Conservation (phyloP, 2,329 filamentous ascomycete genomes). For the Microcyclosporella mali region DNA sequence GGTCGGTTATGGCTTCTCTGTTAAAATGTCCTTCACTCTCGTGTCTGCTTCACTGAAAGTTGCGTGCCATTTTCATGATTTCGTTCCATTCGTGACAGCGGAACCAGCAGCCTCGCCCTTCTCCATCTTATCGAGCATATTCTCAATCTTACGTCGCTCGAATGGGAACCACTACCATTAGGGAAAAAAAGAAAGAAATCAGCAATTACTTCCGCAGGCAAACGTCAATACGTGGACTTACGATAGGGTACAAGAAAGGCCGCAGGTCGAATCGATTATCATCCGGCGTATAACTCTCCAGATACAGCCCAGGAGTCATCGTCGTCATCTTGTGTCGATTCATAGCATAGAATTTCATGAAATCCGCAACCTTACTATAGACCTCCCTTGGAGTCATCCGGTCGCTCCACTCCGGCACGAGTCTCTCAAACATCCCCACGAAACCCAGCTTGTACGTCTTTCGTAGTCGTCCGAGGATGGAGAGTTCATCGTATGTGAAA, state of each 20-base stretch:
- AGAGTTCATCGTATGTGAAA: conserved; percentile 51
- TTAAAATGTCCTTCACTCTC: too few species aligned
- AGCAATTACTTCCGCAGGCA: too few species aligned
- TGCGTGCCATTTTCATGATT: too few species aligned
- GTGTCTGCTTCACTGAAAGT: too few species aligned
- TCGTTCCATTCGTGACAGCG: too few species aligned
- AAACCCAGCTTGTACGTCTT: conserved; percentile 51
- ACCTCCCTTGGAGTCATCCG: conserved; percentile 27
- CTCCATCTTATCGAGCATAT: conserved; percentile 19
- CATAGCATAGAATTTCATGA: conserved; percentile 54
- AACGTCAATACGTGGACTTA: too few species aligned
- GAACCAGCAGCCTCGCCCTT: conserved; percentile 19
- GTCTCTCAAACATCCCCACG: conserved; percentile 49
- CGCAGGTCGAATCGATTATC: conserved; percentile 53
- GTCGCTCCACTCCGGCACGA: conserved; percentile 48
- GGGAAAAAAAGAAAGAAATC: too few species aligned
- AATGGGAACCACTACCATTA: not conserved
- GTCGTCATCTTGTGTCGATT: conserved; percentile 62
- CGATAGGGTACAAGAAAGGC: conserved; percentile 49
- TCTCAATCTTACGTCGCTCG: not conserved
- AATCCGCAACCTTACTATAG: conserved; percentile 39
- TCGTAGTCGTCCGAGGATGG: conserved; percentile 47
- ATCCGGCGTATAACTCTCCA: conserved; percentile 43
- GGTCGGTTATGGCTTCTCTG: too few species aligned
- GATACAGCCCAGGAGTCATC: conserved; percentile 53